Evolutionary conservation across 2,329 filamentous ascomycete genomes (phyloP).

Genomic region (Knufia petricola): DNA sequence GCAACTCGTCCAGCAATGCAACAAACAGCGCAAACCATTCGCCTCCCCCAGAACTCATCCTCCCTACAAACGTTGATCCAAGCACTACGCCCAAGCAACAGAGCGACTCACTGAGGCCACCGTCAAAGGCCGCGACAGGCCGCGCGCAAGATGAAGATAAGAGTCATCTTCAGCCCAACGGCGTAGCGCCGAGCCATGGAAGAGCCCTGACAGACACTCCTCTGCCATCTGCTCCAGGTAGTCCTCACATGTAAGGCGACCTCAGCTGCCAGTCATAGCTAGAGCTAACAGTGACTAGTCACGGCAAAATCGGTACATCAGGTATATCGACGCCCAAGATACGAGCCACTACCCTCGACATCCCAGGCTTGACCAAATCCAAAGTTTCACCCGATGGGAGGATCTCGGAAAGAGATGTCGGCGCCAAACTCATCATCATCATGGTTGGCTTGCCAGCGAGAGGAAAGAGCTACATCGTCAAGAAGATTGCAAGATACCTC

Average conservation of each 20-base stretch:
- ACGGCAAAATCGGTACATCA: conserved; percentile 54
- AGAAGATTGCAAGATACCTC: conserved; percentile 89
- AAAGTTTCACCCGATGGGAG: conserved; percentile 91
- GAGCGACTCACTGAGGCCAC: conserved; percentile 18
- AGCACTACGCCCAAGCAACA: not conserved
- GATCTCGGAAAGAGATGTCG: conserved; percentile 88
- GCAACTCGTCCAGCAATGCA: not conserved
- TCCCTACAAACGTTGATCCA: not conserved
- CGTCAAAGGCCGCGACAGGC: conserved; percentile 16
- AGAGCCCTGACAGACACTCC: conserved; percentile 54
- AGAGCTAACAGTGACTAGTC: conserved; percentile 11
- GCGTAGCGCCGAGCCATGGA: conserved; percentile 33
- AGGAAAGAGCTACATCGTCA: conserved; percentile 97
- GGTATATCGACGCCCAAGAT: conserved; percentile 67
- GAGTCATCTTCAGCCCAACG: conserved; percentile 10
- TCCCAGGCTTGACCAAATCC: conserved; percentile 90
- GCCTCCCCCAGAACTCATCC: conserved; percentile 2
- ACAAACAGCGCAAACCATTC: conserved; percentile 5
- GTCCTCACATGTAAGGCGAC: conserved; percentile 50
- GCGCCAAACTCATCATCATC: conserved; percentile 90
- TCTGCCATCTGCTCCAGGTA: conserved; percentile 51
- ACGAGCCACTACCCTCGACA: conserved; percentile 90
- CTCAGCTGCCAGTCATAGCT: not conserved
- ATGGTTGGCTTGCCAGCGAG: conserved; percentile 95
- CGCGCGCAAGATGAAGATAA: conserved; percentile 11